Percentiles rank a stretch among this genome's conserved stretches.
Conservation (phyloP, 1,284 basidiomycete species). For the Rhizopogon parksii region DNA sequence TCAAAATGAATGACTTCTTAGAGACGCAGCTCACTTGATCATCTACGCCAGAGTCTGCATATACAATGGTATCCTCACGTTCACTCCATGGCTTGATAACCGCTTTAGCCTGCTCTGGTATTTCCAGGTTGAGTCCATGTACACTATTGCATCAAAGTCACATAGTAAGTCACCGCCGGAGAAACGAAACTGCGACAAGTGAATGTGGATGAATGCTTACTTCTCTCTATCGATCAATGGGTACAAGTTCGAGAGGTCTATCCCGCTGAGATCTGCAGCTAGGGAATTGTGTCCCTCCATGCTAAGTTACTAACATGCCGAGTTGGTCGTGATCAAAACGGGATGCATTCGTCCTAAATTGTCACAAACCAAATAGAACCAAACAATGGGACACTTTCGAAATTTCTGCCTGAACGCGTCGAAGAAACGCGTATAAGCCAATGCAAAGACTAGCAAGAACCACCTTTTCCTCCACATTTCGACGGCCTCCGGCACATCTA, state of each 20-base stretch:
- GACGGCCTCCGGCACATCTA: slow-evolving; percentile 6
- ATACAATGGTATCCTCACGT: slow-evolving; percentile 59
- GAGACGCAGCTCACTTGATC: slow-evolving; percentile 53
- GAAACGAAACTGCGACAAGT: neutral
- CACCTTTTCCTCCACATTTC: slow-evolving; percentile 11
- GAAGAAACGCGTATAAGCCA: slow-evolving; percentile 2
- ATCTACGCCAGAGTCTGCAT: slow-evolving; percentile 68
- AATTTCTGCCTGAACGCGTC: neutral
- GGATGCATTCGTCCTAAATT: neutral
- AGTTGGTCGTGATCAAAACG: too few relatives aligned
- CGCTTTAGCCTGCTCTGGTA: slow-evolving; percentile 68
- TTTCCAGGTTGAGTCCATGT: slow-evolving; percentile 67
- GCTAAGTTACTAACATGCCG: too few relatives aligned
- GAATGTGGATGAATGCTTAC: slow-evolving; percentile 37
- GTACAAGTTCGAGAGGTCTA: slow-evolving; percentile 53
- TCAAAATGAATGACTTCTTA: neutral
- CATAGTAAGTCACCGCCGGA: neutral
- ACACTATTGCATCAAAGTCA: slow-evolving; percentile 44
- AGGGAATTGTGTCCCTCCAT: slow-evolving; percentile 14
- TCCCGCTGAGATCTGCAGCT: slow-evolving; percentile 26
- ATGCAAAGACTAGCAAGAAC: slow-evolving; percentile 18
- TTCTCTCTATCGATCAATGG: slow-evolving; percentile 64
- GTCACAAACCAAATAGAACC: slow-evolving; percentile 6
- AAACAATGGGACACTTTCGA: slow-evolving; percentile 8
- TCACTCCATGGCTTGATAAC: slow-evolving; percentile 77